Base-by-base conservation (phyloP, 805 yeast species). In the Candida piceae region DNA sequence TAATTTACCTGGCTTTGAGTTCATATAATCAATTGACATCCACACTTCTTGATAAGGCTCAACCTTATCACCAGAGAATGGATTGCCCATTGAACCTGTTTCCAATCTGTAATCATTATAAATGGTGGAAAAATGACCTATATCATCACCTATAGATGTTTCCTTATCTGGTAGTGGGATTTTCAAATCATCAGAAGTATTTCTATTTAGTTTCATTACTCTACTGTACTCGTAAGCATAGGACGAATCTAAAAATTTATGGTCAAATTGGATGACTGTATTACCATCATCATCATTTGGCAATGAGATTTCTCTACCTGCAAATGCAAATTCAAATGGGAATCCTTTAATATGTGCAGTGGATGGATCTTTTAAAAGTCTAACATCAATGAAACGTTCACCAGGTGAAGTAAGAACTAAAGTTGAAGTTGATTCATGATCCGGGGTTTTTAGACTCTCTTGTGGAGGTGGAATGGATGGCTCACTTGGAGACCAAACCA, bases 41-140 rank as follows among this genome's bases (percentile, higher is more conserved):
- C 84, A 77, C 18, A 72, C 62, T 52, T 77, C 83, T 25, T 70
- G 57, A 41, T 74, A 77, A 9, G 61, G 61, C 37, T 67, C 70
- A 4, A 55, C 46, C n/a, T 48, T 45, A 0, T 70, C 69, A 1
- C 70, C 69, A 1, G 74, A 62, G 2, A 42, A 65, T 1, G 72
- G 68, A 44, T 74, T 71, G 3, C 44, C 39, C 80, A 76, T 74
- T 4, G 43, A 44, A 0, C 79, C 79, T 0, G 67, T 65, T 48
- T 77, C 84, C 36, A 62, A 60, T 29, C 79, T 60, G 34, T 66
- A 67, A 7, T 70, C 65, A 12, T 53, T 58, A 4, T 52, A 62
- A 21, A 69, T 45, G 3, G 55, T 46, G 39, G 63, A 61, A 41
- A 75, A 74, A 11, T 61, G 52, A 0, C 80, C 82, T 7, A 63